Percentiles rank a stretch among this genome's conserved stretches.
Evolutionary conservation across 2,329 filamentous ascomycete species (phyloP).

Genomic region (Penicillium sp.): DNA sequence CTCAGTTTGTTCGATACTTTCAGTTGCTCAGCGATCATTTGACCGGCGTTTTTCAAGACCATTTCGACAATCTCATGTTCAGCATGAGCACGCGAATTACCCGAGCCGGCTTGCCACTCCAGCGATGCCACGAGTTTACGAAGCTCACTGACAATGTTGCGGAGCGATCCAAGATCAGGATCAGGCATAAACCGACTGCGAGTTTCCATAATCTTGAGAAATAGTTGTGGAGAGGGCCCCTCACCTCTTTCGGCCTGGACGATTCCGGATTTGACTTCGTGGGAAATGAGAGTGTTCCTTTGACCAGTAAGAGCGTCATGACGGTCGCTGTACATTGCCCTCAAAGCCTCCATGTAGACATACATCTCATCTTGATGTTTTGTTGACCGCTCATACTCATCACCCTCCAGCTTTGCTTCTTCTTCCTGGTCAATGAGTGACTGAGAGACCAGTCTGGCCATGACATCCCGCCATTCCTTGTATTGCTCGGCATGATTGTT

Average conservation of each 20-base stretch:
- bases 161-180: conserved; percentile 62
- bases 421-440: conserved; percentile 82
- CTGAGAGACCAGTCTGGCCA: conserved; percentile 69
- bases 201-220: conserved; percentile 50
- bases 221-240: conserved; percentile 70
- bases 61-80: conserved; percentile 66
- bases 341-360: conserved; percentile 77
- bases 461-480: conserved; percentile 71
- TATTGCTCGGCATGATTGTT: conserved; percentile 71
- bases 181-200: conserved; percentile 48
- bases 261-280: conserved; percentile 67
- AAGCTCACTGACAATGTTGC: conserved; percentile 68
- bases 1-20: conserved; percentile 54
- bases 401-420: conserved; percentile 72
- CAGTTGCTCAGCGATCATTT: conserved; percentile 52
- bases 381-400: conserved; percentile 86
- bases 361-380: conserved; percentile 86
- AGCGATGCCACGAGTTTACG: conserved; percentile 62
- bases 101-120: conserved; percentile 57
- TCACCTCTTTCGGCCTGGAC: conserved; percentile 61
- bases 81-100: conserved; percentile 55
- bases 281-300: conserved; percentile 69
- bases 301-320: conserved; percentile 74
- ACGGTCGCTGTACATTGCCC: conserved; percentile 75
- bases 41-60: conserved; percentile 61